Conservation (phyloP, 2,329 filamentous ascomycete genomes). For the Westerdykella aurantiaca region DNA sequence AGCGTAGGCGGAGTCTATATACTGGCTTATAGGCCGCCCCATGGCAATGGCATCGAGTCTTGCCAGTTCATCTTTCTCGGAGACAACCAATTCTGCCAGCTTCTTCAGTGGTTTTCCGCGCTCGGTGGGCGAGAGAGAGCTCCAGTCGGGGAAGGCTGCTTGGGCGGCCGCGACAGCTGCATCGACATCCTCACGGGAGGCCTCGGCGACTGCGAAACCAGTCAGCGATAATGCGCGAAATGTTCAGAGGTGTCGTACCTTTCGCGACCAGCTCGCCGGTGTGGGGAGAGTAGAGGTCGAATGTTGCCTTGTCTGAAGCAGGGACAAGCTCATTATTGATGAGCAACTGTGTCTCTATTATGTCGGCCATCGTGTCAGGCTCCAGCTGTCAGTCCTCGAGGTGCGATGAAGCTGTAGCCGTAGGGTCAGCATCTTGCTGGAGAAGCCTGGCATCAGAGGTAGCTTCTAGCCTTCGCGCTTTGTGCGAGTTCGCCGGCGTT, state of each 20-base stretch:
- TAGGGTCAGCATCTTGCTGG: too few species aligned
- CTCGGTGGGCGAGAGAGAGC: constrained; percentile 30
- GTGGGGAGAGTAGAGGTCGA: constrained; percentile 23
- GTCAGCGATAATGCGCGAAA: not conserved
- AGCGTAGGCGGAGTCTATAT: constrained; percentile 69
- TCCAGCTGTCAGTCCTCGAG: too few species aligned
- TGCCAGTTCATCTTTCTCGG: constrained; percentile 64
- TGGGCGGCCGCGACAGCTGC: constrained; percentile 20
- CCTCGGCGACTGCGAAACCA: constrained; percentile 13
- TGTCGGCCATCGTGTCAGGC: not conserved
- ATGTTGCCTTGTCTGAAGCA: constrained; percentile 23
- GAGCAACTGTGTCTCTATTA: constrained; percentile 15
- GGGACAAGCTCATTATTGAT: constrained; percentile 23
- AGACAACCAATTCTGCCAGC: constrained; percentile 33
- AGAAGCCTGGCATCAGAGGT: too few species aligned
- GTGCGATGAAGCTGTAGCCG: too few species aligned
- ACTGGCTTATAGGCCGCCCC: constrained; percentile 76
- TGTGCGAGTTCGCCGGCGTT: too few species aligned
- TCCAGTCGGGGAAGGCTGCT: constrained; percentile 26
- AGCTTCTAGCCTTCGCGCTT: too few species aligned
- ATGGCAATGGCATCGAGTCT: constrained; percentile 78
- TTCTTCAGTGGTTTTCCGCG: constrained; percentile 41
- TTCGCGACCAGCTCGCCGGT: constrained; percentile 23
- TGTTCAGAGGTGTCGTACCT: constrained; percentile 7
- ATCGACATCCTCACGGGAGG: constrained; percentile 17